A percentile compares a stretch with the other conserved stretches of the same genome.
phyloP scores from a whole-genome alignment of 2,329 filamentous ascomycete genomes.

The Rhynchosporium agropyri region DNA sequence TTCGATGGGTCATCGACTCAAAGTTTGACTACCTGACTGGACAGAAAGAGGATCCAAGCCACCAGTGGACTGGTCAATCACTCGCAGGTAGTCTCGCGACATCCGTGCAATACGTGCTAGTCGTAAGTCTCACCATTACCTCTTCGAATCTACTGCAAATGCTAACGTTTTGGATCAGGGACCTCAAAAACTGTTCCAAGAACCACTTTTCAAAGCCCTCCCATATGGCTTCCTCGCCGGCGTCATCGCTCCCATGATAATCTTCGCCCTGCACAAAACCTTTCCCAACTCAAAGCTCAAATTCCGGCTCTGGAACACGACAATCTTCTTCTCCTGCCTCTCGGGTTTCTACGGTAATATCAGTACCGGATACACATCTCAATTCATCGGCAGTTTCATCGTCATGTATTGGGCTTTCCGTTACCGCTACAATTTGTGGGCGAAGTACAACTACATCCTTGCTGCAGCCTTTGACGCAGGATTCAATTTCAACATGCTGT shows the following conservation, averaged over 20 bases:
- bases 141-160: not conserved
- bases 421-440: conserved; percentile 59
- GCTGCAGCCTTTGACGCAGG: conserved; percentile 64
- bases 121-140: conserved; percentile 43
- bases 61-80: conserved; percentile 63
- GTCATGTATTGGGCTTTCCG: conserved; percentile 63
- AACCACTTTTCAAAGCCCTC: conserved; percentile 51
- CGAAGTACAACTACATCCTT: conserved; percentile 63
- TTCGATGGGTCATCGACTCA: conserved; percentile 60
- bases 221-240: conserved; percentile 58
- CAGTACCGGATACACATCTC: conserved; percentile 59
- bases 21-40: conserved; percentile 60
- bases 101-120: conserved; percentile 61
- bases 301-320: conserved; percentile 62
- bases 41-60: conserved; percentile 52
- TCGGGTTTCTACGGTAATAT: conserved; percentile 63
- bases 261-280: conserved; percentile 55
- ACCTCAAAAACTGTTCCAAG: conserved; percentile 52
- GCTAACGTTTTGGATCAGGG: conserved; percentile 40
- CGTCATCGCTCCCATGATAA: conserved; percentile 48
- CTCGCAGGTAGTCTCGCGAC: conserved; percentile 55
- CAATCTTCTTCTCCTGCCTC: conserved; percentile 61
- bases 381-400: conserved; percentile 60
- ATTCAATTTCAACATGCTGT: conserved; percentile 62
- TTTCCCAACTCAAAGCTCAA: conserved; percentile 52